phyloP scores from a whole-genome alignment of 495 filamentous ascomycete species.

The Emericellopsis terricola region DNA sequence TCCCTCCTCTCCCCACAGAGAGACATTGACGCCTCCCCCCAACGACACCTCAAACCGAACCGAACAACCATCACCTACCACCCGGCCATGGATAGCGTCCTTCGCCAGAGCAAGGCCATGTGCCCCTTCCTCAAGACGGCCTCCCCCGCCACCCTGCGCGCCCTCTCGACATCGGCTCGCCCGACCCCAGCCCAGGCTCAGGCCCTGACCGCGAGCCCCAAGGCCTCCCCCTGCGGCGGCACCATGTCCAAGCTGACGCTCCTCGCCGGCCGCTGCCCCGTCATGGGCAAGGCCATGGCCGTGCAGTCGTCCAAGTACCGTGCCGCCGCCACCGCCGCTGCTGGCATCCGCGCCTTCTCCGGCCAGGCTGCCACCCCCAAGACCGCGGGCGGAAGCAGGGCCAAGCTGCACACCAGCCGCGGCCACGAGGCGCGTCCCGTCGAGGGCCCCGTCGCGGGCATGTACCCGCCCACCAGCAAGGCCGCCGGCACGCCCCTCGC shows the following conservation, averaged over 20 bases:
- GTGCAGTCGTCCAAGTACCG: conserved; percentile 51
- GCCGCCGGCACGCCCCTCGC: conserved; percentile 8
- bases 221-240: conserved; percentile 60
- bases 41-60: too few species aligned
- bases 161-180: conserved; percentile 67
- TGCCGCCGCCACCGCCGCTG: conserved; percentile 24
- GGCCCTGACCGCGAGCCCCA: too few species aligned
- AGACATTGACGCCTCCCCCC: too few species aligned
- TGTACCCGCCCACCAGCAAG: too few species aligned
- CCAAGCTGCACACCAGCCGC: conserved; percentile 64
- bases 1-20: too few species aligned
- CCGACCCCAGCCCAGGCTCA: too few species aligned
- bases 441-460: conserved; percentile 39
- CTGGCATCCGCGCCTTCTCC: conserved; percentile 24
- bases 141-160: conserved; percentile 72
- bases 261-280: conserved; percentile 82
- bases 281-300: conserved; percentile 95
- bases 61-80: not conserved
- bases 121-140: conserved; percentile 95
- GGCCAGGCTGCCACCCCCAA: conserved; percentile 27
- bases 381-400: conserved; percentile 28
- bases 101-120: conserved; percentile 85
- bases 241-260: conserved; percentile 96
- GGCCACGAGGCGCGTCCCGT: conserved; percentile 54
- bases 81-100: conserved; percentile 68